These are phyloP conservation scores for Gamsiella multidivaricata DNA, from an alignment of 192 early-diverging fungal species.

Conservation along the genomic window DNA sequence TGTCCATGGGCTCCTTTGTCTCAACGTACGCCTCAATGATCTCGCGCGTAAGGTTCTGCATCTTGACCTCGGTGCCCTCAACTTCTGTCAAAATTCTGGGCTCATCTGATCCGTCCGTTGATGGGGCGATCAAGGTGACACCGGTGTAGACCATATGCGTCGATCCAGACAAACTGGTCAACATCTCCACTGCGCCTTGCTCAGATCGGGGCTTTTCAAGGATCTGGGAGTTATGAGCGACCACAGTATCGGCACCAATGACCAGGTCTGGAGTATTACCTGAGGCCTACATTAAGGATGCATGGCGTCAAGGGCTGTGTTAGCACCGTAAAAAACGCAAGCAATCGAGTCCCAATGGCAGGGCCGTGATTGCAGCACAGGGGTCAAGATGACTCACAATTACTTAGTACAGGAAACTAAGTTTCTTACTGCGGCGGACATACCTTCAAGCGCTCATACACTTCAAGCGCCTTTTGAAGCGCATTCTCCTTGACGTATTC, in stretches of 20 bases:
- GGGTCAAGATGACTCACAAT: no score
- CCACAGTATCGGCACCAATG: slow-evolving; percentile 89
- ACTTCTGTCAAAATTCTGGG: slow-evolving; percentile 52
- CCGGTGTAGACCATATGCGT: slow-evolving; percentile 83
- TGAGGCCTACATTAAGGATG: slow-evolving; percentile 4
- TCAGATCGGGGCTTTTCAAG: slow-evolving; percentile 82
- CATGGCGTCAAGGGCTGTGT: neutral
- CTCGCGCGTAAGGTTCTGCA: slow-evolving; percentile 69
- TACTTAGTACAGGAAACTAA: no score
- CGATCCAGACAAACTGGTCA: slow-evolving; percentile 67
- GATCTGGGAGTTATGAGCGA: slow-evolving; percentile 70
- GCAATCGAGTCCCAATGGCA: no score
- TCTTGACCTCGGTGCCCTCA: slow-evolving; percentile 77
- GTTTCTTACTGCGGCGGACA: no score
- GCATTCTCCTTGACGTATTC: slow-evolving; percentile 83
- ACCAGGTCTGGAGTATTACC: slow-evolving; percentile 67
- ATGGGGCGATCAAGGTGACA: slow-evolving; percentile 66
- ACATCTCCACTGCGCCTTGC: slow-evolving; percentile 70
- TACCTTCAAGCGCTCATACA: slow-evolving; percentile 67
- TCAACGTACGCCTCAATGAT: slow-evolving; percentile 71
- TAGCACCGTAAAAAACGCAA: no score
- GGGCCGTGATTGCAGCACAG: no score
- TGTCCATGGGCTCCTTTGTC: slow-evolving; percentile 70
- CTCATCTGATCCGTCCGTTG: slow-evolving; percentile 21
- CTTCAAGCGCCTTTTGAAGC: slow-evolving; percentile 74